phyloP scores from a whole-genome alignment of 345 rosid genomes.

The Theobroma cacao region DNA sequence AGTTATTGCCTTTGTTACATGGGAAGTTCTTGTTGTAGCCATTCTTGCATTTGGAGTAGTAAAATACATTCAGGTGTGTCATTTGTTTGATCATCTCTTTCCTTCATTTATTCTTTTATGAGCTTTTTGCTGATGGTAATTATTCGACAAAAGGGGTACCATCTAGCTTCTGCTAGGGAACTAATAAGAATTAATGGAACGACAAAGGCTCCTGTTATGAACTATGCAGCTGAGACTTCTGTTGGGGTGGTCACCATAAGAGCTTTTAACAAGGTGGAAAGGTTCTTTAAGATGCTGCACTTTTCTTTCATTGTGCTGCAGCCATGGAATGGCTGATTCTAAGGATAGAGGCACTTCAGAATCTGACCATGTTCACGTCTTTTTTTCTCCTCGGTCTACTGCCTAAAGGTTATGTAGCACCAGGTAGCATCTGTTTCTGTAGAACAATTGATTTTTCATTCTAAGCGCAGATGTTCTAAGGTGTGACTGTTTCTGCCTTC shows the following conservation, averaged over 20 bases:
- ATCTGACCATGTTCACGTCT: slow-evolving; percentile 55
- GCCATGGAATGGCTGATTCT: slow-evolving; percentile 74
- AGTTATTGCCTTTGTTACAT: slow-evolving; percentile 66
- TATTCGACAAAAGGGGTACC: slow-evolving; percentile 45
- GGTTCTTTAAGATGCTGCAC: slow-evolving; percentile 64
- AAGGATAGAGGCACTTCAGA: slow-evolving; percentile 64
- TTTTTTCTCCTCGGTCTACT: slow-evolving; percentile 61
- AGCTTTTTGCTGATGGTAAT: background rate
- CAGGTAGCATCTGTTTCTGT: slow-evolving; percentile 32
- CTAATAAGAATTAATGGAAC: slow-evolving; percentile 82
- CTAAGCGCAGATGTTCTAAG: background rate
- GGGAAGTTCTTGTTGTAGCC: slow-evolving; percentile 72
- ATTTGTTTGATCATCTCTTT: background rate
- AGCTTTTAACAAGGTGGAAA: slow-evolving; percentile 60
- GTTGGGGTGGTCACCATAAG: slow-evolving; percentile 73
- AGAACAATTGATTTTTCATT: background rate
- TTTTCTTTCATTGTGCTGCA: slow-evolving; percentile 65
- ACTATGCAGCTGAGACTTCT: slow-evolving; percentile 79
- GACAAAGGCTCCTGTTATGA: slow-evolving; percentile 95
- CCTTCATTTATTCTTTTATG: background rate
- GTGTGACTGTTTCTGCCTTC: background rate
- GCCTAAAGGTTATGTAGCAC: slow-evolving; percentile 53
- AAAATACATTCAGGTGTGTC: slow-evolving; percentile 53
- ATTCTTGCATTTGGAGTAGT: slow-evolving; percentile 47
- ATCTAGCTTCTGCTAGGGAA: slow-evolving; percentile 75